phyloP scores from a whole-genome alignment of 192 early-diverging fungal genomes.

The Gamsiella multidivaricata region DNA sequence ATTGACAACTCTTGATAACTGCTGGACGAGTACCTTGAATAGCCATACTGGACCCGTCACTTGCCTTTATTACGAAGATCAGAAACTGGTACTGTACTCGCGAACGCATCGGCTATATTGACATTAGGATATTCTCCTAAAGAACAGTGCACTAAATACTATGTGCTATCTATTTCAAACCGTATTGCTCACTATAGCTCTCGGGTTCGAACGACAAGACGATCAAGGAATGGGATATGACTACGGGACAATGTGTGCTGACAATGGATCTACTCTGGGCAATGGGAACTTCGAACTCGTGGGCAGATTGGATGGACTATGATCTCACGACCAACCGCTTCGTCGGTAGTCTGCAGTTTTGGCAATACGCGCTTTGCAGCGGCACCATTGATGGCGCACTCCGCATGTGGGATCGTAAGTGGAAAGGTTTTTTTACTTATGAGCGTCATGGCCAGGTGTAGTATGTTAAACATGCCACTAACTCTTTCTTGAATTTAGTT shows the following conservation, averaged over 20 bases:
- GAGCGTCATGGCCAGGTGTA: not conserved
- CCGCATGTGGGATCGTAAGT: slow-evolving; percentile 81
- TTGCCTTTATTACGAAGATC: slow-evolving; percentile 63
- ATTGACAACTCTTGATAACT: slow-evolving; percentile 20
- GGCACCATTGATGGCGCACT: slow-evolving; percentile 79
- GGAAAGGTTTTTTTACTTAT: not conserved
- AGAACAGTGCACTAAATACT: too few species aligned
- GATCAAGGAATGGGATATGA: slow-evolving; percentile 82
- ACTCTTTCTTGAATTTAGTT: slow-evolving; percentile 29
- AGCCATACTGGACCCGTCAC: slow-evolving; percentile 61
- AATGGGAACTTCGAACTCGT: slow-evolving; percentile 39
- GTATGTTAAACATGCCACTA: slow-evolving; percentile 8
- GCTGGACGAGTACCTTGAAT: slow-evolving; percentile 53
- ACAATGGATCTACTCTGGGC: slow-evolving; percentile 80
- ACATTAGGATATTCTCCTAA: too few species aligned
- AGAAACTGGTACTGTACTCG: slow-evolving; percentile 56
- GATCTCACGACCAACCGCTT: slow-evolving; percentile 57
- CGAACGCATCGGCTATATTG: too few species aligned
- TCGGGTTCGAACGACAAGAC: slow-evolving; percentile 82
- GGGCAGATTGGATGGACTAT: slow-evolving; percentile 41
- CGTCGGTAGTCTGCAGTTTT: slow-evolving; percentile 79
- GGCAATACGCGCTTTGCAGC: slow-evolving; percentile 76
- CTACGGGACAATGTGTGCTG: slow-evolving; percentile 69
- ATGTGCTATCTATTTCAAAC: too few species aligned
- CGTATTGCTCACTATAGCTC: slow-evolving; percentile 57